Percentiles rank a stretch among this genome's conserved stretches.
Conservation (phyloP, 768 basidiomycete species). For the Pholiota molesta region DNA sequence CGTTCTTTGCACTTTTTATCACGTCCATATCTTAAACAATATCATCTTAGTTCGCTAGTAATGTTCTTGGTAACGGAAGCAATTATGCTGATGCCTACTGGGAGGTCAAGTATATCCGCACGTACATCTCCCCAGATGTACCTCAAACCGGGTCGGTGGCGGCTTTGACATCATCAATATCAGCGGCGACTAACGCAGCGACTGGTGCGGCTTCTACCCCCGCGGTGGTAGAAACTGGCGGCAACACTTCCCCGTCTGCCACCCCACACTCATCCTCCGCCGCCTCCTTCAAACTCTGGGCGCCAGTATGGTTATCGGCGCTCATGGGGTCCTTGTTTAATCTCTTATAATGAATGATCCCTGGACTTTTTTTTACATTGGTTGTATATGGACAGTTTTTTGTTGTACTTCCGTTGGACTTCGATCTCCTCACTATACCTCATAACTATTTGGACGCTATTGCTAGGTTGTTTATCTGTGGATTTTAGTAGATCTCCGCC, state of each 20-base stretch:
- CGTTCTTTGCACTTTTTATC: not conserved
- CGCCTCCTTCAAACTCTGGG: not conserved
- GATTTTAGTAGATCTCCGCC: too few species aligned
- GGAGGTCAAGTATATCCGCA: conserved; percentile 60
- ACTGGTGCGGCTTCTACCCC: not conserved
- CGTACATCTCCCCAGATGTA: conserved; percentile 45
- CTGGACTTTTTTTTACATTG: not conserved
- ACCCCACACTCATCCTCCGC: not conserved
- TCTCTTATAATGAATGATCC: not conserved
- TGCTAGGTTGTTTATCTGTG: too few species aligned
- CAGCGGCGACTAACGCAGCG: not conserved
- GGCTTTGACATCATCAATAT: conserved; percentile 10
- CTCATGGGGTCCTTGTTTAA: not conserved
- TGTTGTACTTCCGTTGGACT: not conserved
- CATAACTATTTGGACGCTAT: too few species aligned
- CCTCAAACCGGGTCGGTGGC: not conserved
- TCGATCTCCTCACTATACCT: too few species aligned
- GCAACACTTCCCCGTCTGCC: not conserved
- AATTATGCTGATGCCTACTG: conserved; percentile 58
- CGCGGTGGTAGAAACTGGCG: not conserved
- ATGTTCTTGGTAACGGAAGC: conserved; percentile 49
- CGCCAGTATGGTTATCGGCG: not conserved
- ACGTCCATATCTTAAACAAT: not conserved
- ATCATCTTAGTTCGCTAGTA: conserved; percentile 35
- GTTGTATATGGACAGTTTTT: not conserved